Base-by-base conservation (phyloP, 768 basidiomycete species). In the Suillus tomentosus region DNA sequence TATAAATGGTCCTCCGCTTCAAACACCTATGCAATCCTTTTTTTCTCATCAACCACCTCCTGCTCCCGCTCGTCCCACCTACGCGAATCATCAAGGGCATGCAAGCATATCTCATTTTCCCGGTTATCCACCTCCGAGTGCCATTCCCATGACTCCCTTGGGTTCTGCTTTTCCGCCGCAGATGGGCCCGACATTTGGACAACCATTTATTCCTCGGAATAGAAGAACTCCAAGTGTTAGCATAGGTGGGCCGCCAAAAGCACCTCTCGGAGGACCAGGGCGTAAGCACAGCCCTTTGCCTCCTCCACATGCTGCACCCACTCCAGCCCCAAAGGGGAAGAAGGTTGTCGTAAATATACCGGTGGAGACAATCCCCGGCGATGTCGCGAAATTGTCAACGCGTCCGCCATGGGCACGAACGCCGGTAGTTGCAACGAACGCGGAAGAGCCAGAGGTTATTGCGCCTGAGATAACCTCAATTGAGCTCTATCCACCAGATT, bases 161-260 rank as follows among this genome's bases (percentile, higher is more conserved):
- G 75, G 78, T n/a, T 78, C 82, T 64, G 83, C 81, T 67, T 85
- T 89, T 72, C 79, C 88, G 63, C 78, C 79, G 54, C 82, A 81
- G 2, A 77, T 88, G 65, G 69, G 82, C 1, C 80, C 78, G 65
- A 80, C 74, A 31, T 79, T 74, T 47, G 74, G 74, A 17, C 82
- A 82, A 62, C 86, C 84, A 3, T 88, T 86, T 68, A 82, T 84
- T 8, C 84, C 83, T 36, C 79, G 89, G 62, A 89, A 81, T 71
- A 82, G 89, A 73, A 82, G 91, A 50, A 85, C 90, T 63, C 83
- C 82, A 17, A 85, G 84, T 66, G 66, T 89, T 51, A 91, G 88
- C 72, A 85, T 90, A 48, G 93, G 93, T 14, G 93, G 93, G 8
- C 93, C 93, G n/a, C 93, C 93, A 10, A 95, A 94, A 74, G 93